phyloP scores from a whole-genome alignment of 2,329 filamentous ascomycete genomes.

The Aspergillus candidus region DNA sequence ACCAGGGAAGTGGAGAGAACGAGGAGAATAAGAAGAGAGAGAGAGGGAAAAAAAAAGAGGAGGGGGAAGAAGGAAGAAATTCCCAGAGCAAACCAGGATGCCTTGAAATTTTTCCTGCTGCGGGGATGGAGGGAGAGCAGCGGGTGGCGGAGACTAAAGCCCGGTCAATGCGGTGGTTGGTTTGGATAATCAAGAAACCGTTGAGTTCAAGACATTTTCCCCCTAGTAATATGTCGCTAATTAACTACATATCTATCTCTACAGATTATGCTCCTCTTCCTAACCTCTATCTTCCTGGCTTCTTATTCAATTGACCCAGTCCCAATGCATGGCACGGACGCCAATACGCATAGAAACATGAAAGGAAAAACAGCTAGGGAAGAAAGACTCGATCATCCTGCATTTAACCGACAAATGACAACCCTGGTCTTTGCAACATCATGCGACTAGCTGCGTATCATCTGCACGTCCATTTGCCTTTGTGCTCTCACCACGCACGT shows the following conservation, averaged over 20 bases:
- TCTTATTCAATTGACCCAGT: too few species aligned
- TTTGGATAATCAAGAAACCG: too few species aligned
- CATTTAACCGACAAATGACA: slow-evolving; percentile 7
- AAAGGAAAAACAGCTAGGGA: slow-evolving; percentile 3
- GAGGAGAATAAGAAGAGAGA: not conserved
- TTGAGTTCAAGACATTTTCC: too few species aligned
- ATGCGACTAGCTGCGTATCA: slow-evolving; percentile 11
- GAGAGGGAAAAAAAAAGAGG: slow-evolving; percentile 5
- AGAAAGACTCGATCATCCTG: slow-evolving; percentile 8
- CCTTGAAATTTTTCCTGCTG: not conserved
- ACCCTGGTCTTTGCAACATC: slow-evolving; percentile 10
- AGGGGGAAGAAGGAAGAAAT: slow-evolving; percentile 6
- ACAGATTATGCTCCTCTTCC: too few species aligned
- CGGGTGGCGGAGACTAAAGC: slow-evolving; percentile 1
- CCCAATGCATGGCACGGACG: too few species aligned
- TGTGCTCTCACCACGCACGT: too few species aligned
- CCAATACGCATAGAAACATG: not conserved
- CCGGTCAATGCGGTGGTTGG: too few species aligned
- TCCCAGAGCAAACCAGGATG: not conserved
- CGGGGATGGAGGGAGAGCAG: not conserved
- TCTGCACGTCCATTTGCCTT: not conserved
- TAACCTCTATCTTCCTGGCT: too few species aligned
- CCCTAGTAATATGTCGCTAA: too few species aligned
- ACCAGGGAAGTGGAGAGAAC: too few species aligned
- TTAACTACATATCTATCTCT: too few species aligned